These are phyloP conservation scores for Oidium heveae DNA, from an alignment of 2,329 filamentous ascomycete species.

Conservation along the genomic window DNA sequence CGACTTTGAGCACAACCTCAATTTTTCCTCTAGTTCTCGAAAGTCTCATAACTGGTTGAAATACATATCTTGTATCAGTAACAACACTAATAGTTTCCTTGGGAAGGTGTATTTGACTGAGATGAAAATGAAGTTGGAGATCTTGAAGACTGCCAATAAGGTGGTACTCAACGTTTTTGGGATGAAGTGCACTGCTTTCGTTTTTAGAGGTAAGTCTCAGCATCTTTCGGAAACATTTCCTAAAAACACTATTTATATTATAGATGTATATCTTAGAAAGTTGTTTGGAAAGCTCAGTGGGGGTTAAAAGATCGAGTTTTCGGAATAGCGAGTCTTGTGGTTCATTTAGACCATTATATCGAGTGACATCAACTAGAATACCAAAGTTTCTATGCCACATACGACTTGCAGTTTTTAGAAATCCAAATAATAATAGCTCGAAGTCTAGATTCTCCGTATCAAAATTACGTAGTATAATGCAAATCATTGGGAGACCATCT, in stretches of 20 bases:
- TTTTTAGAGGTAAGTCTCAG: constrained; percentile 35
- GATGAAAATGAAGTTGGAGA: constrained; percentile 38
- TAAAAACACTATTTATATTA: constrained; percentile 48
- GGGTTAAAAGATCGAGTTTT: constrained; percentile 35
- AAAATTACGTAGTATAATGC: constrained; percentile 41
- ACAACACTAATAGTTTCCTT: constrained; percentile 47
- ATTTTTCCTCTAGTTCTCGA: constrained; percentile 48
- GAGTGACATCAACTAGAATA: constrained; percentile 42
- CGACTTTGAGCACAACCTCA: constrained; percentile 42
- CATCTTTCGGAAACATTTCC: constrained; percentile 39
- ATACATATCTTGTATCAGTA: constrained; percentile 38
- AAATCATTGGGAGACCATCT: constrained; percentile 44
- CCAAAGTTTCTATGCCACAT: constrained; percentile 46
- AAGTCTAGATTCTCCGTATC: constrained; percentile 39
- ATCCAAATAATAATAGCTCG: constrained; percentile 40
- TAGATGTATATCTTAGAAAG: constrained; percentile 40
- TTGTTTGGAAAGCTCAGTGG: constrained; percentile 32
- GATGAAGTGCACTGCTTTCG: constrained; percentile 33
- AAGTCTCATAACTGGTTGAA: constrained; percentile 36
- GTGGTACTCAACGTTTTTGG: constrained; percentile 38
- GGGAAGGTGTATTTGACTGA: constrained; percentile 38
- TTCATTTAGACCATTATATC: constrained; percentile 41
- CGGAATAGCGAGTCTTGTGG: constrained; percentile 39
- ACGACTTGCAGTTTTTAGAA: constrained; percentile 44
- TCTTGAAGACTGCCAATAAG: constrained; percentile 40